Base-by-base conservation (phyloP, 805 yeast genomes). In the Nakazawaea molendinolei region DNA sequence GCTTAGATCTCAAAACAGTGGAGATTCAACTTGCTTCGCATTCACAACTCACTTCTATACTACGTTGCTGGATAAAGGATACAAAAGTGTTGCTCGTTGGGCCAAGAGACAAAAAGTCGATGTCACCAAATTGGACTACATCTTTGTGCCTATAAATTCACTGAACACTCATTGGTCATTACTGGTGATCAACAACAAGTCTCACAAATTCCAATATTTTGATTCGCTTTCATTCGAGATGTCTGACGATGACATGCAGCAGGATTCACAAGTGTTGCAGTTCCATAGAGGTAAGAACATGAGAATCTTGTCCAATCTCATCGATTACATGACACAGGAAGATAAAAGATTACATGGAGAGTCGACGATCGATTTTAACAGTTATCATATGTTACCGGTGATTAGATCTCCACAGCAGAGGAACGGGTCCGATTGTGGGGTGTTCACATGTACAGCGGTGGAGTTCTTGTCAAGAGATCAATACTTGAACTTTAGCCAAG, bases 341-440 rank as follows among this genome's bases (percentile, higher is more conserved):
- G 71, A 86, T 5, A 67, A 69, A 34, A 69, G 79, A 33, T 58
- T 69, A 27, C 59, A 61, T 33, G 58, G 62, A 1, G 45, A 55
- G 24, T 53, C 56, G 40, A 61, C 55, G 9, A 42, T 42, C n/a
- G 49, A 59, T 34, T 38, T 28, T 17, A 39, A 45, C n/a, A 36
- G 31, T 2, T 61, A 53, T 34, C 50, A 46, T 21, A 41, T 45
- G 17, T 39, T 44, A 20, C 52, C 43, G 14, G 33, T 50, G 14
- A 46, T 51, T 38, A 48, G 47, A 25, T 41, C 89, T 28, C 97
- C 98, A 1, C 85, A 80, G 46, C 98, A 92, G 53, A 63, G 68
- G 19, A 92, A 92, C 52, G 97, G 97, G 0, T 85, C 55, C 46
- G 98, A 92, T 56, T 92, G 98, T 63, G 98, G 98, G 6, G 95